phyloP scores from a whole-genome alignment of 2,329 filamentous ascomycete genomes.

The Lecanicillium sp. region DNA sequence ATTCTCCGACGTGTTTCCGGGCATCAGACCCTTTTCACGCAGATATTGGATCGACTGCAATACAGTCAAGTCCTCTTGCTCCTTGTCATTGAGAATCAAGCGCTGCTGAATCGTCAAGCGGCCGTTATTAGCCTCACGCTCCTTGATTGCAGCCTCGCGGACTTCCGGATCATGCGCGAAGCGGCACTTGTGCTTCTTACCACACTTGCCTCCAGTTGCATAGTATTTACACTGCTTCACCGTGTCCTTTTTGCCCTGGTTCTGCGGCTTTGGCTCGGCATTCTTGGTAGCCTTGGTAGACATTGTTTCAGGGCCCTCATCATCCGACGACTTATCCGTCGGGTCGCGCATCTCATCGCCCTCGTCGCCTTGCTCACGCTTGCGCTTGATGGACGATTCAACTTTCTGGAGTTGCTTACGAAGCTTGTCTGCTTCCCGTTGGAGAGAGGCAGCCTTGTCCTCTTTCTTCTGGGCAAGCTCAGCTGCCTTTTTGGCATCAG shows the following conservation, averaged over 20 bases:
- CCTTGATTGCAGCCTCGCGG: constrained; percentile 54
- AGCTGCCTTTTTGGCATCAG: constrained; percentile 53
- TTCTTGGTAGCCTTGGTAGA: constrained; percentile 28
- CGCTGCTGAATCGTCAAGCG: constrained; percentile 60
- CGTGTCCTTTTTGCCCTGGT: constrained; percentile 49
- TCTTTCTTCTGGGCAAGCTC: constrained; percentile 37
- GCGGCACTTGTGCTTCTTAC: constrained; percentile 69
- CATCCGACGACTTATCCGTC: constrained; percentile 44
- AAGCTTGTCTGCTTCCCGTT: constrained; percentile 55
- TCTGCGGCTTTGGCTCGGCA: constrained; percentile 26
- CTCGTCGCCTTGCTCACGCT: constrained; percentile 59
- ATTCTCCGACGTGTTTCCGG: constrained; percentile 7
- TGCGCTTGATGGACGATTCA: constrained; percentile 61
- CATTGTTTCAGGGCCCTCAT: constrained; percentile 51
- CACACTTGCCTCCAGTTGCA: constrained; percentile 60
- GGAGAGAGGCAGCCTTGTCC: constrained; percentile 54
- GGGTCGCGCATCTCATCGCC: constrained; percentile 57
- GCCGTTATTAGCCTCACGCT: constrained; percentile 57
- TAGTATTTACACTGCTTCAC: constrained; percentile 65
- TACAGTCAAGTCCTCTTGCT: constrained; percentile 59
- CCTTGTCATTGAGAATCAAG: constrained; percentile 58
- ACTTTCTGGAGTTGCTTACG: constrained; percentile 60
- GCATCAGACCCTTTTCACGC: constrained; percentile 49
- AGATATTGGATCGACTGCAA: constrained; percentile 60
- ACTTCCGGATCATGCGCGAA: constrained; percentile 61